A percentile compares a stretch with the other conserved stretches of the same genome.
phyloP scores from a whole-genome alignment of 805 yeast genomes.

The Nakazawaea laoshanensis region DNA sequence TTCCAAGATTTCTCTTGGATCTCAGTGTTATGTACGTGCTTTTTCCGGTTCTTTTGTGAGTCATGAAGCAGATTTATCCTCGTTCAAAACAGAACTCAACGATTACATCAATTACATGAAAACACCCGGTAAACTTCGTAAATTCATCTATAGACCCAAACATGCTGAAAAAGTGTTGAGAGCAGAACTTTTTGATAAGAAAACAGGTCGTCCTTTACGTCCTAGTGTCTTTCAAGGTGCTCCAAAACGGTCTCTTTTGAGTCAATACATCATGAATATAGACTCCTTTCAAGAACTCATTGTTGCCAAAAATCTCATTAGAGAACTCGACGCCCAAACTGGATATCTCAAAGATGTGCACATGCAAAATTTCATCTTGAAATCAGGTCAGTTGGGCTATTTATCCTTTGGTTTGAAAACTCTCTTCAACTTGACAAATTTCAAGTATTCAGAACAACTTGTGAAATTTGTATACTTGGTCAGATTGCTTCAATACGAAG shows the following conservation, averaged over 20 bases:
- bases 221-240: slow-evolving; percentile 6
- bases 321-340: slow-evolving; percentile 1
- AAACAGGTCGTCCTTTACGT: slow-evolving; percentile 12
- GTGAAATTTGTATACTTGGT: slow-evolving; percentile 6
- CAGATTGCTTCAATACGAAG: slow-evolving; percentile 5
- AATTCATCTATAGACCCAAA: slow-evolving; percentile 11
- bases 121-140: slow-evolving; percentile 9
- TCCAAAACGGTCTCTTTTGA: slow-evolving; percentile 9
- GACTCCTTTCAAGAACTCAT: slow-evolving; percentile 11
- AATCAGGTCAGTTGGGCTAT: slow-evolving; percentile 7
- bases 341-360: slow-evolving; percentile 4
- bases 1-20: too few species aligned
- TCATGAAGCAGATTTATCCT: slow-evolving; percentile 2
- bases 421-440: slow-evolving; percentile 3
- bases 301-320: slow-evolving; percentile 4
- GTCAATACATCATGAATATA: slow-evolving; percentile 4
- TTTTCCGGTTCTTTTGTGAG: too few species aligned
- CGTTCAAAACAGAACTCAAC: slow-evolving; percentile 6
- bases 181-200: slow-evolving; percentile 11
- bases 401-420: slow-evolving; percentile 7
- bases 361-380: slow-evolving; percentile 7
- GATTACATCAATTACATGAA: slow-evolving; percentile 5
- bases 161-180: slow-evolving; percentile 11
- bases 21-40: too few species aligned
- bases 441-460: slow-evolving; percentile 1